Base-by-base conservation (phyloP, 352 stramenopile species). In the Bremia lactucae region DNA sequence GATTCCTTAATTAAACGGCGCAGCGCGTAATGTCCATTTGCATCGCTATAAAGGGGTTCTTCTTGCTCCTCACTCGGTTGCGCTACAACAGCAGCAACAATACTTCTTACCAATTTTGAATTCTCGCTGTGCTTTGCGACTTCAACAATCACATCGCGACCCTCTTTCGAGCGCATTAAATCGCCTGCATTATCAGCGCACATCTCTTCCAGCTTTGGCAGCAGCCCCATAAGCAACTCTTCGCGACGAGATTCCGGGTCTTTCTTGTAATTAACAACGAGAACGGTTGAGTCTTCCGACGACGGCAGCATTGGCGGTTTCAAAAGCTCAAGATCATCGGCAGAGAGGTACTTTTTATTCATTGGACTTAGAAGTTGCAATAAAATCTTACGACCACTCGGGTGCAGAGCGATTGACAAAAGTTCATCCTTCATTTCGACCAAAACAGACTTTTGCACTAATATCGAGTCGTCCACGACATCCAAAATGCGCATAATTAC, bases 391-490 rank as follows among this genome's bases (percentile, higher is more conserved):
- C 69, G 65, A 52, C 78, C 81, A 15, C 64, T 84, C 5, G 72
- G 43, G 60, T 90, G 78, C 62, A 81, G 72, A 8, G 73, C 71
- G 13, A 93, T 58, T 8, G 69, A 55, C 16, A 87, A 65, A 28
- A 87, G 62, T 33, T 87, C 58, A 49, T 84, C 72, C 38, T 86
- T 88, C 23, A 93, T 44, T 46, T 93, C 81, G 0, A 68, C 55
- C 21, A 95, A 70, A 34, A 96, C 68, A 13, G 76, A 84, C 59
- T 95, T 96, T 43, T 96, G 83, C 38, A 94, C 83, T 5, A 91
- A 65, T 40, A 96, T 78, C 3, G 83, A 94, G 50, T 96, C 85
- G 45, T 96, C 83, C 4, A 95, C 77, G 1, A 94, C 85, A 34
- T 95, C 83, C 20, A 95, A 59, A 33, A 96, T 70, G 38, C 85